phyloP scores from a whole-genome alignment of 345 rosid genomes.

The Zanthoxylum bungeanum region DNA sequence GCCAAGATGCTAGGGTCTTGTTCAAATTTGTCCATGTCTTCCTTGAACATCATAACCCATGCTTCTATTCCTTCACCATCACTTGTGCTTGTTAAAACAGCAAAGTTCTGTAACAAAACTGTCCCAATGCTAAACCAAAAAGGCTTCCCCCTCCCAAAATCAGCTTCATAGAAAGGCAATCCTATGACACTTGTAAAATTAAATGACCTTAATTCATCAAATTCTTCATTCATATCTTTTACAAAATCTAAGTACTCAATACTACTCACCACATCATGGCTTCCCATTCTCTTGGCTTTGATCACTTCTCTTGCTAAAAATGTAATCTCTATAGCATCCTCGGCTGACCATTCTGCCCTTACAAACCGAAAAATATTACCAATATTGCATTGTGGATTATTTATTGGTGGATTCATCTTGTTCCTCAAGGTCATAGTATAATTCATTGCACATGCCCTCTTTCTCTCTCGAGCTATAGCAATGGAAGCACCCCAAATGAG shows the following conservation, averaged over 20 bases:
- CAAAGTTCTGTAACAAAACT: background rate
- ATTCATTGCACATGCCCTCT: background rate
- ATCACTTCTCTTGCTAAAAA: background rate
- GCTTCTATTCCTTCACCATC: conserved; percentile 28
- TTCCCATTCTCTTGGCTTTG: background rate
- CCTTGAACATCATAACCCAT: conserved; percentile 17
- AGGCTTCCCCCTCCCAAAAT: conserved; percentile 35
- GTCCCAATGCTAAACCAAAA: conserved; percentile 10
- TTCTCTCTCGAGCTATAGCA: background rate
- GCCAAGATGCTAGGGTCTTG: conserved; percentile 9
- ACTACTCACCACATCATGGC: background rate
- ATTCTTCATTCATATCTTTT: background rate
- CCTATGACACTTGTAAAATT: conserved; percentile 21
- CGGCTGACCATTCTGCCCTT: conserved; percentile 4
- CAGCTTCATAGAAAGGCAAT: conserved; percentile 23
- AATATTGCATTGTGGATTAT: conserved; percentile 6
- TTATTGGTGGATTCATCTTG: conserved; percentile 9
- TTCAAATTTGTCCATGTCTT: conserved; percentile 21
- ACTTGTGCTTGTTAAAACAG: conserved; percentile 2
- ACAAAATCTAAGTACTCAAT: background rate
- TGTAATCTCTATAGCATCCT: background rate
- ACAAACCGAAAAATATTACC: conserved; percentile 17
- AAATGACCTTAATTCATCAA: background rate
- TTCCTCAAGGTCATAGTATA: conserved; percentile 6
- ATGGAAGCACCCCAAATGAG: conserved; percentile 24